Conservation (phyloP, 1,139 yeast species). For the Hanseniaspora sp. region DNA sequence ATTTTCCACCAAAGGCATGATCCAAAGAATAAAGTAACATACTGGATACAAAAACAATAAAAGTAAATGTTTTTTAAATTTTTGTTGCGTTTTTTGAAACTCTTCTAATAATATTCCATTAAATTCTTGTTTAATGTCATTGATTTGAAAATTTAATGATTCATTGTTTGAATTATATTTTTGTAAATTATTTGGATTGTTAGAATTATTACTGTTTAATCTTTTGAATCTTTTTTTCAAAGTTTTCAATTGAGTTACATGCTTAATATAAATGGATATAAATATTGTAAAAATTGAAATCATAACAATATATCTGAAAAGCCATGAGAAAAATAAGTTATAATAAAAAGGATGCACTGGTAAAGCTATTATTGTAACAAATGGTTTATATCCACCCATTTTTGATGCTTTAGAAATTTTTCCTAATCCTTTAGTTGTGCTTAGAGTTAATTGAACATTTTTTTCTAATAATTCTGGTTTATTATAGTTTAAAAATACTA, state of each 20-base stretch:
- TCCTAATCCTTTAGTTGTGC: constrained; percentile 18
- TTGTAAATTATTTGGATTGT: background rate
- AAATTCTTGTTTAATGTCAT: background rate
- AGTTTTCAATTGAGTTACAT: constrained; percentile 23
- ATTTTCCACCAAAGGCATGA: background rate
- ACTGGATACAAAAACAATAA: background rate
- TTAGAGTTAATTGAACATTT: constrained; percentile 20
- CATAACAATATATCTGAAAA: constrained; percentile 62
- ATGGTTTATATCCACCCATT: constrained; percentile 46
- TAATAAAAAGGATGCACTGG: constrained; percentile 69
- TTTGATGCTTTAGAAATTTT: constrained; percentile 22
- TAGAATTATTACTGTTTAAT: background rate
- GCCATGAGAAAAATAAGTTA: constrained; percentile 67
- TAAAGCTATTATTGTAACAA: constrained; percentile 70
- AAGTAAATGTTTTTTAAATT: background rate
- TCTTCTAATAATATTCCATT: background rate
- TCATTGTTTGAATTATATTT: too few relatives aligned
- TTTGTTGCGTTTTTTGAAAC: background rate
- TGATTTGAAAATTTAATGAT: background rate
- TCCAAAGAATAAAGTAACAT: background rate
- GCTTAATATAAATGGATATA: constrained; percentile 61
- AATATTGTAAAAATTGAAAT: constrained; percentile 55
- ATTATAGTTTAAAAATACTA: constrained; percentile 48
- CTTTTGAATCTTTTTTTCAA: constrained; percentile 27
- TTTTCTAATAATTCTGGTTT: constrained; percentile 18